phyloP scores from a whole-genome alignment of 2,329 filamentous ascomycete species.

The Epichloe amarillans region DNA sequence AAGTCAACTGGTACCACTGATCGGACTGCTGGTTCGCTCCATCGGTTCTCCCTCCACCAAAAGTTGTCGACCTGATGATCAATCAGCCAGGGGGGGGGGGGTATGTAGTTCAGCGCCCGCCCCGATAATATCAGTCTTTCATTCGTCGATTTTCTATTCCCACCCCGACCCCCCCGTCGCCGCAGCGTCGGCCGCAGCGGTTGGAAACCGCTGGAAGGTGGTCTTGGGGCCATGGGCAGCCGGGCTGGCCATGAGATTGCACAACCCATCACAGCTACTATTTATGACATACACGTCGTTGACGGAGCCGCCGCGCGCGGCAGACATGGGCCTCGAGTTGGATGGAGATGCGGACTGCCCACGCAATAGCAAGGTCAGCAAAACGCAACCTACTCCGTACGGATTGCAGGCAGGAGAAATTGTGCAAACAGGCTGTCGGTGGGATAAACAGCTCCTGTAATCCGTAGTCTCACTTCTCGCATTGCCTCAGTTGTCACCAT shows the following conservation, averaged over 20 bases:
- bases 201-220: slow-evolving; percentile 12
- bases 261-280: too few species aligned
- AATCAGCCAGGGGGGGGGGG: slow-evolving; percentile 8
- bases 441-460: neutral
- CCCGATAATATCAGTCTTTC: slow-evolving; percentile 3
- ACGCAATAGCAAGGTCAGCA: neutral
- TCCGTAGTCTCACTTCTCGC: neutral
- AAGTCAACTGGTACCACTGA: too few species aligned
- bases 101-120: slow-evolving; percentile 7
- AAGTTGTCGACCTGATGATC: slow-evolving; percentile 10
- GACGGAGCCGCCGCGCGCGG: too few species aligned
- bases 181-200: slow-evolving; percentile 2
- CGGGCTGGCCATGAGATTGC: neutral
- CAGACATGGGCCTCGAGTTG: neutral
- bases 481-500: neutral
- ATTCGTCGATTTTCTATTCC: slow-evolving; percentile 1
- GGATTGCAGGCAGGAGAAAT: neutral
- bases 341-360: neutral
- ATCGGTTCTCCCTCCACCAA: neutral
- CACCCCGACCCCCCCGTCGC: neutral
- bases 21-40: too few species aligned
- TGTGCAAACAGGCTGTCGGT: neutral
- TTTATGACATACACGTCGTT: too few species aligned
- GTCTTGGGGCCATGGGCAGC: neutral
- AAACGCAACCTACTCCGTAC: neutral